These are phyloP conservation scores for Alternaria arborescens DNA, from an alignment of 2,329 filamentous ascomycete genomes.

Conservation along the genomic window DNA sequence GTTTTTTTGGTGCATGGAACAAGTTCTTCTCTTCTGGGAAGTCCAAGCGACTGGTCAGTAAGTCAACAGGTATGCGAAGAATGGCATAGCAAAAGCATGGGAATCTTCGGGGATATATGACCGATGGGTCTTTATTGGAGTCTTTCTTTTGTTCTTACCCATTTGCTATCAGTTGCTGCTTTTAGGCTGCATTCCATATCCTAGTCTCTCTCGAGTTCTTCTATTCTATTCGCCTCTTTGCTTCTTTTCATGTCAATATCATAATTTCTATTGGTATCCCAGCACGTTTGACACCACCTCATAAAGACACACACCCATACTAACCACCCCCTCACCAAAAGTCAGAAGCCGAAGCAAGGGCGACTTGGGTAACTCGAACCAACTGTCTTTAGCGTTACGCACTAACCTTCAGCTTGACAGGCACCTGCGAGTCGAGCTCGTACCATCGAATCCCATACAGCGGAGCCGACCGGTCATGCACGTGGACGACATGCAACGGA, in stretches of 20 bases:
- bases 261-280: background rate
- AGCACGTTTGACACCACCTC: background rate
- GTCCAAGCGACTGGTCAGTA: conserved; percentile 1
- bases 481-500: background rate
- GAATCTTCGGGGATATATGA: background rate
- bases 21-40: conserved; percentile 4
- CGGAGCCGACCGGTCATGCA: conserved; percentile 10
- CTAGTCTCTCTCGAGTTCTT: background rate
- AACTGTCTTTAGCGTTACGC: background rate
- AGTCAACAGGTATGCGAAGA: background rate
- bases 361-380: background rate
- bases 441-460: conserved; percentile 11
- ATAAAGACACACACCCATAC: background rate
- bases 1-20: conserved; percentile 3
- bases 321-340: background rate
- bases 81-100: background rate
- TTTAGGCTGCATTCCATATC: background rate
- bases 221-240: background rate
- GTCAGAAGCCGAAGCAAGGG: background rate
- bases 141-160: background rate
- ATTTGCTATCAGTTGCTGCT: background rate
- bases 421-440: background rate
- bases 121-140: background rate
- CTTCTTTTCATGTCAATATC: conserved; percentile 6
- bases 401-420: conserved; percentile 1